Conservation (phyloP, 352 stramenopile species). For the Phytopythium sindhum region DNA sequence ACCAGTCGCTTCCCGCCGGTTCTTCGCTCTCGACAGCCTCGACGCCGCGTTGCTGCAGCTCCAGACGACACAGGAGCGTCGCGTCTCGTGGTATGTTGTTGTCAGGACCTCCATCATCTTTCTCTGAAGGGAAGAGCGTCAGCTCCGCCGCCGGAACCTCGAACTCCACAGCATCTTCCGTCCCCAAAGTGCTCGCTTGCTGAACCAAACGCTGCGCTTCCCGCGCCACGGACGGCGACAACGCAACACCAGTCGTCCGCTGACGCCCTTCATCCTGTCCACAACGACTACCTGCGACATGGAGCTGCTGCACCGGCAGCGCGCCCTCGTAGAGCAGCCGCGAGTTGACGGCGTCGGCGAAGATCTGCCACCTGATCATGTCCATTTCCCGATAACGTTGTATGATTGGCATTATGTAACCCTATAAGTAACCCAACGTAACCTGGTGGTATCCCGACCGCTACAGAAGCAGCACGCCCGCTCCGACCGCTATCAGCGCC, state of each 20-base stretch:
- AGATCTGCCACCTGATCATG: conserved; percentile 34
- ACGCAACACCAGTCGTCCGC: not conserved
- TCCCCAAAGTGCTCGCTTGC: not conserved
- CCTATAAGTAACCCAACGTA: conserved; percentile 12
- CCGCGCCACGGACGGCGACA: conserved; percentile 11
- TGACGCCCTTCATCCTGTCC: not conserved
- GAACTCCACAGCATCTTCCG: conserved; percentile 12
- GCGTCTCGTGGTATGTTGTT: conserved; percentile 10
- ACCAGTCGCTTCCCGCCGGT: conserved; percentile 23
- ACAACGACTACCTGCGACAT: not conserved
- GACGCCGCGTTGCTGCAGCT: conserved; percentile 13
- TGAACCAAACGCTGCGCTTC: conserved; percentile 16
- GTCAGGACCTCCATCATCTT: not conserved
- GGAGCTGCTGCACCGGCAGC: conserved; percentile 17
- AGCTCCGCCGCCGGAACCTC: conserved; percentile 25
- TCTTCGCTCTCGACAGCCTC: not conserved
- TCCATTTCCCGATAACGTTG: not conserved
- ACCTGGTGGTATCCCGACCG: not conserved
- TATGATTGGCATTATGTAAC: conserved; percentile 14
- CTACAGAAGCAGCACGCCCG: conserved; percentile 19
- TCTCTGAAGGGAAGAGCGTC: conserved; percentile 8
- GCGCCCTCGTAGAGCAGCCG: conserved; percentile 17
- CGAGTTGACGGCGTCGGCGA: conserved; percentile 13
- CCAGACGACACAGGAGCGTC: conserved; percentile 27
- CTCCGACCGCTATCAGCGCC: conserved; percentile 13